Percentiles rank a stretch among this genome's conserved stretches.
Conservation (phyloP, 2,329 filamentous ascomycete genomes). For the Thielaviopsis musarum region DNA sequence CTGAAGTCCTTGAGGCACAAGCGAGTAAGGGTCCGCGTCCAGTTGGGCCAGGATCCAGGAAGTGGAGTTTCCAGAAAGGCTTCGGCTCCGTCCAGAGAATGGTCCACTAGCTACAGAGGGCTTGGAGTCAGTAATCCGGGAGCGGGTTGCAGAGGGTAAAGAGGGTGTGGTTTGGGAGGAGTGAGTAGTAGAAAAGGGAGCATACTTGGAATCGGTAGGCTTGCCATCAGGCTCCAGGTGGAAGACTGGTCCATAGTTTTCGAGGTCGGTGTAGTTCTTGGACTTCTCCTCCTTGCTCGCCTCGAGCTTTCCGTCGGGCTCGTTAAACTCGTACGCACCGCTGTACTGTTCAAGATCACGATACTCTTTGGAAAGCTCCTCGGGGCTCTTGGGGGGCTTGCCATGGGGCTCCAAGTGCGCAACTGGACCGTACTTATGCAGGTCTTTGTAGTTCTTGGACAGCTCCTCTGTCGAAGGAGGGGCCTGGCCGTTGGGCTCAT, state of each 20-base stretch:
- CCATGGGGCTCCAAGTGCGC: slow-evolving; percentile 10
- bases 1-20: slow-evolving; percentile 30
- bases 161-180: background rate
- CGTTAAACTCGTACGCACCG: slow-evolving; percentile 13
- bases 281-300: slow-evolving; percentile 19
- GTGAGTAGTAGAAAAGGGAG: background rate
- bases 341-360: slow-evolving; percentile 21
- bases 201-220: slow-evolving; percentile 16
- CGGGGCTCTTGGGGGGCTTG: slow-evolving; percentile 14
- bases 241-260: slow-evolving; percentile 22
- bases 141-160: background rate
- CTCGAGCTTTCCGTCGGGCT: slow-evolving; percentile 12
- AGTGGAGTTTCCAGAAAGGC: background rate
- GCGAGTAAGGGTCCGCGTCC: slow-evolving; percentile 22
- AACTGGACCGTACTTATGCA: slow-evolving; percentile 20
- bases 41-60: background rate
- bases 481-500: slow-evolving; percentile 15
- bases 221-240: slow-evolving; percentile 22
- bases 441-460: slow-evolving; percentile 22
- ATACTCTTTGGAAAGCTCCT: slow-evolving; percentile 23
- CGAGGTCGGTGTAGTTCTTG: slow-evolving; percentile 25
- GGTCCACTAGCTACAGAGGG: background rate
- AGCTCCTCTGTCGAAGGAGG: slow-evolving; percentile 19
- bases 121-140: slow-evolving; percentile 4
- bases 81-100: background rate